Base-by-base conservation (phyloP, 2,329 filamentous ascomycete species). In the Macrophomina tecta region DNA sequence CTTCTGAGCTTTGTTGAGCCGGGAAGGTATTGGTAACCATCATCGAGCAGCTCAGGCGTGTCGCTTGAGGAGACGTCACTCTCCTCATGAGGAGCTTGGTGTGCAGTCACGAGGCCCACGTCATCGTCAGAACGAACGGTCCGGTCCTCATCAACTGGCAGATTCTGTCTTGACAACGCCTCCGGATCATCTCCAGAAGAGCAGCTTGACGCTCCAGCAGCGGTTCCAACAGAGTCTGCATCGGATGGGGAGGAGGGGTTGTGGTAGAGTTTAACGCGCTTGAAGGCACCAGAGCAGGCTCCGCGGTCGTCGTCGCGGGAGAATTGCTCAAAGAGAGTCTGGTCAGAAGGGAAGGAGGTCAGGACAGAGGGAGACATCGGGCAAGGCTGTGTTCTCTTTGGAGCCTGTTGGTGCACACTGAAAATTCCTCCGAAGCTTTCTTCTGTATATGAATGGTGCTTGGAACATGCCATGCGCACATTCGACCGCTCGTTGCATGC, bases 151-250 rank as follows among this genome's bases (percentile, higher is more conserved):
- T 60, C 55, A 60, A n/a, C 2, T 23, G 23, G 23, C 28, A 60
- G 8, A 60, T 60, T n/a, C 34, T 60, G 40, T 45, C 38, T 12
- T 60, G 38, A 23, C 40, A 60, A 4, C 55, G 55, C 3, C 40
- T 42, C 40, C 40, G 40, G 14, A 60, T 60, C 6, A 60, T 45
- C 23, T 60, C 40, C 38, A 60, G 55, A 34, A 60, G 38, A 12
- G 18, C 53, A 5, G 53, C 53, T 32, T 58, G 53, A 16, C 53
- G 55, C 38, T 46, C 38, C 55, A 60, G 55, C 14, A 60, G n/a
- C 6, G 55, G 55, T 28, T 60, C 38, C 38, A 46, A 30, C 11
- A 60, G 55, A 45, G 38, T 60, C 38, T 60, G 55, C 55, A 60
- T 60, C 36, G 55, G 12, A 45, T n/a, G 18, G 8, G 38, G 28